A percentile compares a stretch with the other conserved stretches of the same genome.
These are phyloP conservation scores for Neurospora crassa DNA, from an alignment of 2,329 filamentous ascomycete genomes.

Conservation along the genomic window DNA sequence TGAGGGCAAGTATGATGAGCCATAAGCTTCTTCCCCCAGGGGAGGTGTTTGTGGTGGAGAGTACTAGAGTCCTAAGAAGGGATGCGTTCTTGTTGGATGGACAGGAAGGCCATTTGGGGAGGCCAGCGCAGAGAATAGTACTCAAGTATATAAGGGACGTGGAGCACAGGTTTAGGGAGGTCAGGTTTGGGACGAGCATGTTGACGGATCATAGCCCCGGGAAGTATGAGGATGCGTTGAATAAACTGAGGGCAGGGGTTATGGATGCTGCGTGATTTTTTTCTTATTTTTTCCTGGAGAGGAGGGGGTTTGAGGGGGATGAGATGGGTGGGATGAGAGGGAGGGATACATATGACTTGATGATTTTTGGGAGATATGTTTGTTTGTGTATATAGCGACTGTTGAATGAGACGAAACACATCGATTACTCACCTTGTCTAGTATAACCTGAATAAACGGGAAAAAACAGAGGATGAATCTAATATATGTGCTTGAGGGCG, in stretches of 20 bases:
- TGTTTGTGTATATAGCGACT: background rate
- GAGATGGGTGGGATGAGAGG: no score
- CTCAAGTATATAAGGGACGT: slow-evolving; percentile 64
- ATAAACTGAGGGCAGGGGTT: slow-evolving; percentile 45
- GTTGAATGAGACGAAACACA: background rate
- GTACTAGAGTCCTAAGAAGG: slow-evolving; percentile 54
- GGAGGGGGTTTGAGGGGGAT: background rate
- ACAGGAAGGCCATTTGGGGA: slow-evolving; percentile 15
- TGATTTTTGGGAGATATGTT: background rate
- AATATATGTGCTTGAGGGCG: background rate
- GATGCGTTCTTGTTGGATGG: slow-evolving; percentile 45
- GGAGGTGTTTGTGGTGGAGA: slow-evolving; percentile 66
- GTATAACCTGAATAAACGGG: background rate
- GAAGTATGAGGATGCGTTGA: slow-evolving; percentile 61
- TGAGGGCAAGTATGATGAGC: slow-evolving; percentile 59
- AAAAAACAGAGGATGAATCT: background rate
- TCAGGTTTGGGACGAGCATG: slow-evolving; percentile 64
- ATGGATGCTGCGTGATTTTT: slow-evolving; percentile 14
- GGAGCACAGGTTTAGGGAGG: slow-evolving; percentile 58
- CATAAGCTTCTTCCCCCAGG: slow-evolving; percentile 65
- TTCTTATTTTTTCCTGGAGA: background rate
- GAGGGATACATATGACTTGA: background rate
- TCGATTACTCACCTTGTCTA: background rate
- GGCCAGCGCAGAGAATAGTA: slow-evolving; percentile 58
- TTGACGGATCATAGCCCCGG: slow-evolving; percentile 67